These are phyloP conservation scores for Aristolochia fimbriata DNA, from an alignment of 164 flowering plant genomes.

Conservation along the genomic window DNA sequence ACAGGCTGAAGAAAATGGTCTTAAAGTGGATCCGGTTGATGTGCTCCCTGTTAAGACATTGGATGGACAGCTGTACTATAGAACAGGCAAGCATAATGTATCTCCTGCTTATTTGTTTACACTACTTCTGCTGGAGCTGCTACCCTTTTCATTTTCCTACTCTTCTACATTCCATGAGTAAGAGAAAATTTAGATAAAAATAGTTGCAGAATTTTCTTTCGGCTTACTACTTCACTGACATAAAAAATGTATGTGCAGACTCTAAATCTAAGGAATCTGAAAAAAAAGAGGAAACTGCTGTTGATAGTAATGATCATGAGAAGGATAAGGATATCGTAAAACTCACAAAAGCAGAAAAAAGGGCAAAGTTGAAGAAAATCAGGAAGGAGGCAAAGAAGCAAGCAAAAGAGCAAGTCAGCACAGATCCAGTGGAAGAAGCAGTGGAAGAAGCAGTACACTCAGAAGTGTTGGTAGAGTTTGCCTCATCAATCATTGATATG, in stretches of 20 bases:
- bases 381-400: conserved; percentile 77
- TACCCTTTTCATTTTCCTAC: not conserved
- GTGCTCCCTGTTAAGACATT: conserved; percentile 83
- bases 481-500: not conserved
- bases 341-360: conserved; percentile 70
- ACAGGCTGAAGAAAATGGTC: conserved; percentile 25
- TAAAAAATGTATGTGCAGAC: conserved; percentile 20
- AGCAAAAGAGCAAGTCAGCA: conserved; percentile 28
- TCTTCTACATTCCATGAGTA: not conserved
- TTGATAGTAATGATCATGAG: conserved; percentile 17
- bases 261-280: conserved; percentile 18
- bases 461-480: conserved; percentile 57
- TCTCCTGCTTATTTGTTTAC: not conserved
- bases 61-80: conserved; percentile 63
- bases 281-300: conserved; percentile 25
- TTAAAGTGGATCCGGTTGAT: conserved; percentile 67
- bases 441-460: conserved; percentile 40
- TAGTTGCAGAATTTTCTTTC: not conserved
- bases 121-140: too few species aligned
- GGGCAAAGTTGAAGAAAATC: conserved; percentile 64
- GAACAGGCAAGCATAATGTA: conserved; percentile 29
- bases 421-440: conserved; percentile 31
- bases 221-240: not conserved
- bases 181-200: not conserved
- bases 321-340: conserved; percentile 28